Conservation (phyloP, 108 stramenopile genomes). For the Cylindrotheca closterium region DNA sequence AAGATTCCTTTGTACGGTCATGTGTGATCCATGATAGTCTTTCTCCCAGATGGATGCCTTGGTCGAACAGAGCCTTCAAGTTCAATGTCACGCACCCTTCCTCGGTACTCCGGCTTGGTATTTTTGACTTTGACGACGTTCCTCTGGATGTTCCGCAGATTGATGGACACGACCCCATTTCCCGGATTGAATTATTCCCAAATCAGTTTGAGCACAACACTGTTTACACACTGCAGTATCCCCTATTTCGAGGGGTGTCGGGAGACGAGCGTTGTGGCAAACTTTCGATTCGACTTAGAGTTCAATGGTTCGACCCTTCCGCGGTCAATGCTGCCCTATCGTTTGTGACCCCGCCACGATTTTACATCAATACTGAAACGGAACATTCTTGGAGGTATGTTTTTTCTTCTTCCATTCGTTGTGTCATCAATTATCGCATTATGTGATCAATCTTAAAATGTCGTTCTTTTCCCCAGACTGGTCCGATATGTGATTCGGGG, state of each 20-base stretch:
- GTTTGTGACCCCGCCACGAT: slow-evolving; percentile 21
- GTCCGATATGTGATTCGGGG: slow-evolving; percentile 57
- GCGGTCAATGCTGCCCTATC: slow-evolving; percentile 16
- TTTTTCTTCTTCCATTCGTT: too few species aligned
- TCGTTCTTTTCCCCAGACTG: too few species aligned
- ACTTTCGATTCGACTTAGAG: slow-evolving; percentile 34
- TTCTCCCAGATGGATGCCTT: slow-evolving; percentile 51
- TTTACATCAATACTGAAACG: slow-evolving; percentile 21
- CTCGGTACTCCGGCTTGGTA: slow-evolving; percentile 38
- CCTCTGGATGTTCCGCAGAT: slow-evolving; percentile 21
- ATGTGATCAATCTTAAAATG: too few species aligned
- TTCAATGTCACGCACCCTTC: slow-evolving; percentile 43
- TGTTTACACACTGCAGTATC: slow-evolving; percentile 37
- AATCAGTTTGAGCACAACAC: slow-evolving; percentile 26
- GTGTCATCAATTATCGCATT: slow-evolving; percentile 34
- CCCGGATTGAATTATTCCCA: slow-evolving; percentile 38
- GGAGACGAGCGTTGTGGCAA: slow-evolving; percentile 21
- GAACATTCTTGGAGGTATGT: slow-evolving; percentile 20
- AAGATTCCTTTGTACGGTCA: slow-evolving; percentile 44
- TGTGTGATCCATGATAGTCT: slow-evolving; percentile 36
- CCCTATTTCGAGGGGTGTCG: slow-evolving; percentile 24
- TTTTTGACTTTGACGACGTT: slow-evolving; percentile 51
- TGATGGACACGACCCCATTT: slow-evolving; percentile 42
- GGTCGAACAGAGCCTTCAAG: slow-evolving; percentile 45
- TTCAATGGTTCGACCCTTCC: slow-evolving; percentile 33